Evolutionary conservation across 148 eudicot genomes (phyloP).

Genomic region (Simmondsia chinensis): DNA sequence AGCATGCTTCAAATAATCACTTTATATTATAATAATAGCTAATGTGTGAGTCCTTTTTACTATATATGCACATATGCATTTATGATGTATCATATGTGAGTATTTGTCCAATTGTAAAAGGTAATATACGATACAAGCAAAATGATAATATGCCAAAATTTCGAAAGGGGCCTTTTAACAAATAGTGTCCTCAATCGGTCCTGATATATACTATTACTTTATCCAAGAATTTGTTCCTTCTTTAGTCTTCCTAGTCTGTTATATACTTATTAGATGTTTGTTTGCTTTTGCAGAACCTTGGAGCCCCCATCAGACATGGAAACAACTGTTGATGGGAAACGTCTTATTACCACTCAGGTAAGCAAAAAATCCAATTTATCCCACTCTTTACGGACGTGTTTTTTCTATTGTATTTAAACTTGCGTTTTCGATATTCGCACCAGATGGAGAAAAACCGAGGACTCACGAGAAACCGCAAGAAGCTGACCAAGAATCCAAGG

Average conservation of each 20-base stretch:
- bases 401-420: neutral
- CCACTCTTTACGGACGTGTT: neutral
- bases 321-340: conserved; percentile 52
- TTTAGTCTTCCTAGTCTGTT: neutral
- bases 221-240: neutral
- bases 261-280: neutral
- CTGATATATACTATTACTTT: too few species aligned
- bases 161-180: too few species aligned
- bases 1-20: too few species aligned
- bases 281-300: conserved; percentile 29
- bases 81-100: too few species aligned
- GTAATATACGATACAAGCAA: too few species aligned
- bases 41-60: too few species aligned
- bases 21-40: too few species aligned
- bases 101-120: too few species aligned
- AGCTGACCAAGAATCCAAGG: conserved; percentile 63
- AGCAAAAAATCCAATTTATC: neutral
- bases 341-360: conserved; percentile 54
- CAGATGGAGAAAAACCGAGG: conserved; percentile 93
- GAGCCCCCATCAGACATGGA: conserved; percentile 30
- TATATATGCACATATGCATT: too few species aligned
- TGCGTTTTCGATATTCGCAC: too few species aligned
- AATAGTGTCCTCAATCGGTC: too few species aligned
- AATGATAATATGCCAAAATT: too few species aligned
- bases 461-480: conserved; percentile 61